A percentile compares a stretch with the other conserved stretches of the same genome.
Conservation (phyloP, 225 moss, liverwort and hornwort species). For the Pseudisothecium myosuroides region DNA sequence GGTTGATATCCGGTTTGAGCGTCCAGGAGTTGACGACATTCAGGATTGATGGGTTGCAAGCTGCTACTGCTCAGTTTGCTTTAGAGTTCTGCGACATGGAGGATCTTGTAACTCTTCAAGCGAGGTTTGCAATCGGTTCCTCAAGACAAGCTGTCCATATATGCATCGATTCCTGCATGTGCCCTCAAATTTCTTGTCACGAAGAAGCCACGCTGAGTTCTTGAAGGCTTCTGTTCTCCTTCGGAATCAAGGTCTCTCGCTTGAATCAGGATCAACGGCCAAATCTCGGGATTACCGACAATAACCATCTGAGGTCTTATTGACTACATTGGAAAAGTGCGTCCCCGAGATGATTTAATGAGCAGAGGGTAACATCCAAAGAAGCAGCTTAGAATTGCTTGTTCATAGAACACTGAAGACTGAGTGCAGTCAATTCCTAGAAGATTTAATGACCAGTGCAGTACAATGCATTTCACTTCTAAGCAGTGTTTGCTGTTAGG, state of each 20-base stretch:
- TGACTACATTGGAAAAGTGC: neutral
- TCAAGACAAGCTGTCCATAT: neutral
- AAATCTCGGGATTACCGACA: neutral
- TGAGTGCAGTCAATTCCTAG: neutral
- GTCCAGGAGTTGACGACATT: neutral
- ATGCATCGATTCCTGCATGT: neutral
- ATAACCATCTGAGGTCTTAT: neutral
- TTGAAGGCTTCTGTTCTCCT: neutral
- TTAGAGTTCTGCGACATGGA: neutral
- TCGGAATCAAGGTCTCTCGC: neutral
- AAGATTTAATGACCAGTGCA: neutral
- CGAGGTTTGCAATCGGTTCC: neutral
- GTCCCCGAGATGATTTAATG: neutral
- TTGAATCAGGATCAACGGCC: neutral
- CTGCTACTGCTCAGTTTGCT: neutral
- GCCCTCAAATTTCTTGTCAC: neutral
- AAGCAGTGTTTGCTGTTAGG: neutral
- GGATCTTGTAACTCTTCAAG: neutral
- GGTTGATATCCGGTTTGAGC: conserved; percentile 37
- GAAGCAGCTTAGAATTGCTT: neutral
- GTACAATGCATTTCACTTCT: neutral
- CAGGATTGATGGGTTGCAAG: neutral
- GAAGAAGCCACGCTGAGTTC: neutral
- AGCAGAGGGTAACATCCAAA: neutral
- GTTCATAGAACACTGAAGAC: neutral